Conservation (phyloP, 257 asterid species). For the Penstemon davidsonii region DNA sequence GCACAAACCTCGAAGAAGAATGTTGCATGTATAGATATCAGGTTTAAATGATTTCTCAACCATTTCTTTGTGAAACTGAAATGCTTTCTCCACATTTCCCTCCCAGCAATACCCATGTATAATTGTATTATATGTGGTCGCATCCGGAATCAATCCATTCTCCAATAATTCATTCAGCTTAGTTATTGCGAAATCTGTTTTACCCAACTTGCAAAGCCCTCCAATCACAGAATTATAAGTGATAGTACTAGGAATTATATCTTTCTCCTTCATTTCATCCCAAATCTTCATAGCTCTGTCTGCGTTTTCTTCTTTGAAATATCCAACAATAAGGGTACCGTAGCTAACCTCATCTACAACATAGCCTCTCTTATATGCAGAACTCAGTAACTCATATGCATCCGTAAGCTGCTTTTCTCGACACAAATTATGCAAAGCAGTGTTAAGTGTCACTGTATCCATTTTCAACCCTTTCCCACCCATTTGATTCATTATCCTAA, state of each 20-base stretch:
- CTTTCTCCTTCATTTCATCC: constrained; percentile 75
- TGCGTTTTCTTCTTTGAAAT: constrained; percentile 53
- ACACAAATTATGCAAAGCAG: constrained; percentile 59
- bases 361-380: constrained; percentile 68
- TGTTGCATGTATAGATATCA: constrained; percentile 65
- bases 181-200: constrained; percentile 54
- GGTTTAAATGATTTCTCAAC: constrained; percentile 71
- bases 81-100: constrained; percentile 70
- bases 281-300: constrained; percentile 66
- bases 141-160: constrained; percentile 75
- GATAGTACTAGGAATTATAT: constrained; percentile 54
- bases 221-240: constrained; percentile 74
- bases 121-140: constrained; percentile 72
- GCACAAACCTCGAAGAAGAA: constrained; percentile 78
- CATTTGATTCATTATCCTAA: constrained; percentile 62
- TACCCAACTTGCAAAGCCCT: constrained; percentile 77
- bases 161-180: constrained; percentile 70
- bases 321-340: constrained; percentile 78
- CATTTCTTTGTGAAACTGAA: constrained; percentile 78
- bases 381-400: constrained; percentile 56
- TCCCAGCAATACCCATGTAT: constrained; percentile 83
- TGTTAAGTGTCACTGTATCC: constrained; percentile 77
- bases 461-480: constrained; percentile 67
- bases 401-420: constrained; percentile 56
- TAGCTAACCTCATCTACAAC: constrained; percentile 83